phyloP scores from a whole-genome alignment of 495 filamentous ascomycete species.

The Aspergillus cristatus region DNA sequence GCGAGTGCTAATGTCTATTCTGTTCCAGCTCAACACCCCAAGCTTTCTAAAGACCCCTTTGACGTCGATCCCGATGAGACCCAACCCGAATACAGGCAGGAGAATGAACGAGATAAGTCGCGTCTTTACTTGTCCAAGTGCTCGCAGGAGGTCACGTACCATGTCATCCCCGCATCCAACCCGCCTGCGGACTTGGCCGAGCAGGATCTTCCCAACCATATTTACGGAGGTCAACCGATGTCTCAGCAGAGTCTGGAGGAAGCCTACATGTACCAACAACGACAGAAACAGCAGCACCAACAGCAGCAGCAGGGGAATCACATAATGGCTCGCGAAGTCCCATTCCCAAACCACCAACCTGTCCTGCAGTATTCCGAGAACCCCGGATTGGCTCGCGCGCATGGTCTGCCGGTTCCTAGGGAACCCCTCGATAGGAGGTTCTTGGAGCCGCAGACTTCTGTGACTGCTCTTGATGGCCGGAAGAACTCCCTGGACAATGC shows the following conservation, averaged over 20 bases:
- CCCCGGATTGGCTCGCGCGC: conserved; percentile 21
- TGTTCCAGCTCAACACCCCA: conserved; percentile 27
- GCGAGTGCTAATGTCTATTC: not conserved
- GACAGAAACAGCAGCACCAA: conserved; percentile 23
- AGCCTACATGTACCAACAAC: conserved; percentile 39
- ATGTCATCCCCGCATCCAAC: conserved; percentile 43
- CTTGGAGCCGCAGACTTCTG: conserved; percentile 26
- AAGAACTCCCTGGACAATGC: conserved; percentile 29
- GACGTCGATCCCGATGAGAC: conserved; percentile 44
- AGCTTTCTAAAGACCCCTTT: conserved; percentile 29
- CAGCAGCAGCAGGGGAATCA: conserved; percentile 36
- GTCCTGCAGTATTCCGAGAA: conserved; percentile 37
- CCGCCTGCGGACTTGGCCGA: conserved; percentile 37
- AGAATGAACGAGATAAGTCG: conserved; percentile 43
- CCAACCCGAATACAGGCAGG: conserved; percentile 49
- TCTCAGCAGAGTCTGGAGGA: conserved; percentile 42
- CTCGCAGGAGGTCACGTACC: conserved; percentile 45
- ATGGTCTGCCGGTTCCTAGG: conserved; percentile 13
- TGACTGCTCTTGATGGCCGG: conserved; percentile 29
- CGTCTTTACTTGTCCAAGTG: conserved; percentile 45
- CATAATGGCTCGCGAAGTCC: conserved; percentile 35
- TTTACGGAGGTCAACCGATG: conserved; percentile 38
- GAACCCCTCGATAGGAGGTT: conserved; percentile 29
- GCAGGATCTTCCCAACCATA: conserved; percentile 36
- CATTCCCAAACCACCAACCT: conserved; percentile 39